These are phyloP conservation scores for Stephania cephalantha DNA, from an alignment of 164 flowering plant species.

Conservation along the genomic window DNA sequence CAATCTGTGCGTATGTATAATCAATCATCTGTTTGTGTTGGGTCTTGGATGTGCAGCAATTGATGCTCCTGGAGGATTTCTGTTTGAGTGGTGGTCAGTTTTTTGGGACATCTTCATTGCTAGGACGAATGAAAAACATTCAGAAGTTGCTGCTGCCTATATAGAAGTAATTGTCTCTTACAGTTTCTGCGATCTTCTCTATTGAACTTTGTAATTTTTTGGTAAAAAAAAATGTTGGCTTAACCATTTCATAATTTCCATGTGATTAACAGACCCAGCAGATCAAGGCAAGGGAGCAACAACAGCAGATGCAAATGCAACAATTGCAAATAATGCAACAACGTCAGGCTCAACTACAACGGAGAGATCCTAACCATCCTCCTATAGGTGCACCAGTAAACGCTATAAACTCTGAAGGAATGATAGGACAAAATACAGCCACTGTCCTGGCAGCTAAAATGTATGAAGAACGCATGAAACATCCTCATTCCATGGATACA, in stretches of 20 bases:
- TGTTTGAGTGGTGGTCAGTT: constrained; percentile 96
- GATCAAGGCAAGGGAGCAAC: constrained; percentile 58
- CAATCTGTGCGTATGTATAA: neutral
- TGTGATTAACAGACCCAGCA: constrained; percentile 46
- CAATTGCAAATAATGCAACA: constrained; percentile 78
- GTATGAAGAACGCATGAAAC: constrained; percentile 71
- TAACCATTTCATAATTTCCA: neutral
- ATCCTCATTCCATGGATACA: constrained; percentile 63
- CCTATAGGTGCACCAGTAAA: constrained; percentile 51
- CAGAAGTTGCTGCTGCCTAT: constrained; percentile 80
- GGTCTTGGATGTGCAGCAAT: constrained; percentile 48
- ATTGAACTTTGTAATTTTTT: too few species aligned
- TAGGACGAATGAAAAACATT: constrained; percentile 79
- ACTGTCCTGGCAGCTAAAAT: constrained; percentile 72
- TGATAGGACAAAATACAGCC: constrained; percentile 69
- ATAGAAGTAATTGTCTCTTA: constrained; percentile 48
- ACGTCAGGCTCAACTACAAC: constrained; percentile 55
- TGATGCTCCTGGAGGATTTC: constrained; percentile 94
- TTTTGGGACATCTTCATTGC: constrained; percentile 93
- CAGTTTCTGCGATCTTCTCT: neutral
- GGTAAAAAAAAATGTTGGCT: neutral
- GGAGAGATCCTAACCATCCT: constrained; percentile 63
- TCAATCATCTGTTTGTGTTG: neutral
- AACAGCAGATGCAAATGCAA: constrained; percentile 72
- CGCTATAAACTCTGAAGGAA: constrained; percentile 58